Evolutionary conservation across 306 rosid species (phyloP).

Genomic region (Sicyos edulis): DNA sequence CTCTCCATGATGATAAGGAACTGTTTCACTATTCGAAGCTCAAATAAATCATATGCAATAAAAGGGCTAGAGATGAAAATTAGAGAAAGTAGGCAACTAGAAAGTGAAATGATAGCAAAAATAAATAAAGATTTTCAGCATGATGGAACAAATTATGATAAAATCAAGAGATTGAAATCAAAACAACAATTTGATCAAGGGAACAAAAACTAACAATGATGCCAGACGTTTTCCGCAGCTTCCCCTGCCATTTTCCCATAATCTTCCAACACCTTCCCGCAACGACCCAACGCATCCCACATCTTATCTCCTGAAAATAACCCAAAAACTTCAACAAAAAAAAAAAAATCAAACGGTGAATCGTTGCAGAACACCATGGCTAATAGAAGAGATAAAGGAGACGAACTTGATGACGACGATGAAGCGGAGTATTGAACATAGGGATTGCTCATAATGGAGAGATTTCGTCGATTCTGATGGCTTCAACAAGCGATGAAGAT

Average conservation of each 20-base stretch:
- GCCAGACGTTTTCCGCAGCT: conserved; percentile 49
- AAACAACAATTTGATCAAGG: not conserved
- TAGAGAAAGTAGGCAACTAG: no score
- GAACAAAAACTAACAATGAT: conserved; percentile 53
- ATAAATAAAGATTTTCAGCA: no score
- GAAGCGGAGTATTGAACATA: not conserved
- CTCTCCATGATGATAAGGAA: no score
- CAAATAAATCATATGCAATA: not conserved
- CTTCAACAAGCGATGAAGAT: no score
- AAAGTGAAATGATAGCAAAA: no score
- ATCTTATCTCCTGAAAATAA: conserved; percentile 23
- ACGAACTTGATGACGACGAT: not conserved
- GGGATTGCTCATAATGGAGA: conserved; percentile 12
- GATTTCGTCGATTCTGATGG: not conserved
- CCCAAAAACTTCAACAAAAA: not conserved
- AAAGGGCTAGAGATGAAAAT: not conserved
- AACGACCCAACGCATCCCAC: conserved; percentile 31
- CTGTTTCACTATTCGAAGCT: not conserved
- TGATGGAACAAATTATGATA: not conserved
- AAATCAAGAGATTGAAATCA: not conserved
- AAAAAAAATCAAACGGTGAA: not conserved
- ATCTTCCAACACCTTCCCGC: conserved; percentile 45
- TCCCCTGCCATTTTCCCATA: conserved; percentile 54
- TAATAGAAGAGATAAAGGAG: not conserved
- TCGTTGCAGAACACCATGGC: not conserved